Evolutionary conservation across 169 alveolate species (phyloP).

Genomic region (Eimeria acervulina): DNA sequence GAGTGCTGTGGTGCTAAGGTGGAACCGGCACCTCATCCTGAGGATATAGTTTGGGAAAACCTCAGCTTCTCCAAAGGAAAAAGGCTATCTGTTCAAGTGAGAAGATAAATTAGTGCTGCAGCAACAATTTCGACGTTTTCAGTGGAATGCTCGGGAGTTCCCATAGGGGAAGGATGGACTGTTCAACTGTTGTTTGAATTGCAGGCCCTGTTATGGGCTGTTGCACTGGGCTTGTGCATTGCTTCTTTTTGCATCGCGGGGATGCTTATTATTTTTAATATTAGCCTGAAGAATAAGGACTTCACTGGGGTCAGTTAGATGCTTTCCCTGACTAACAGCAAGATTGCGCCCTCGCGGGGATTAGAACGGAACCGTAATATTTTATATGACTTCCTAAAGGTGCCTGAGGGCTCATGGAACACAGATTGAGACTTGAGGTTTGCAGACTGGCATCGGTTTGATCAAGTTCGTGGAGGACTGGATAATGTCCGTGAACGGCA

Average conservation of each 20-base stretch:
- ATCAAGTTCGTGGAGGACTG: slow-evolving; percentile 61
- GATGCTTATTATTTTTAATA: slow-evolving; percentile 60
- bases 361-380: no score
- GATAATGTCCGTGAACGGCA: slow-evolving; percentile 62
- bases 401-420: neutral
- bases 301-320: slow-evolving; percentile 63
- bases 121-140: neutral
- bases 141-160: neutral
- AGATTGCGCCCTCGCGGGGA: neutral
- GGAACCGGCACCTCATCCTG: slow-evolving; percentile 77
- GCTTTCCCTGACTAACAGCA: neutral
- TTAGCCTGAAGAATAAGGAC: slow-evolving; percentile 71
- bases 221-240: slow-evolving; percentile 67
- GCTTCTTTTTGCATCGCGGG: slow-evolving; percentile 68
- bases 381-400: neutral
- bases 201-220: slow-evolving; percentile 68
- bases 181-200: neutral
- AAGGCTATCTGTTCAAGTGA: slow-evolving; percentile 39
- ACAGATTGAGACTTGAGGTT: neutral
- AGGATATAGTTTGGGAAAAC: slow-evolving; percentile 73
- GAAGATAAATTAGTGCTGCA: neutral
- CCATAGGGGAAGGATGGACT: neutral
- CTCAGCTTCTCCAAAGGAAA: slow-evolving; percentile 53
- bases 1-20: slow-evolving; percentile 64
- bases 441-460: slow-evolving; percentile 67